Evolutionary conservation across 73 alveolate species (phyloP), one percentile per base, ranked within the genome.

Genomic region (Blepharisma stoltei): DNA sequence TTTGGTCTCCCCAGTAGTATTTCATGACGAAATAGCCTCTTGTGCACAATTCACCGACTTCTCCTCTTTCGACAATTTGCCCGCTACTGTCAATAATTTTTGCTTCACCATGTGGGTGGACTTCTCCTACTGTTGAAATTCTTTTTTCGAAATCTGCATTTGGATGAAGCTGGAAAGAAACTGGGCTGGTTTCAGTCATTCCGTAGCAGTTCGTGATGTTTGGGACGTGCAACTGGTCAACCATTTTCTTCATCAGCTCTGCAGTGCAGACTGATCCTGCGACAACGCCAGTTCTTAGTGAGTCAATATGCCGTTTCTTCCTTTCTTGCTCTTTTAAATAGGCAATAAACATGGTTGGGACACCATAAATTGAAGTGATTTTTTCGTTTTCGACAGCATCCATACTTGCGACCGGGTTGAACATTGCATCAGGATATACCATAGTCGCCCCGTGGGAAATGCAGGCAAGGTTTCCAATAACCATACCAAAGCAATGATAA

Each of bases 401-500:
- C 81, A 90, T 41, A 0, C 94, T 60, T 11, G 83, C 83, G 25
- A 38, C 77, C 4, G 97, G 85, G 71, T 75, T 71, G 80, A 90
- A 90, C 6, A 92, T 92, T 43, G 80, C 93, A 68, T 87, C 73
- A 6, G 97, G 97, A 45, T 77, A 89, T 20, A 90, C 90, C 85
- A 86, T 86, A 9, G 94, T 65, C 6, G 95, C 80, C 21, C 94
- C 97, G 54, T 78, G 77, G 27, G 73, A 81, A 47, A 90, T 27
- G 54, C 91, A 86, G 18, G 91, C 86, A 9, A 90, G 71, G 73
- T 85, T 88, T 14, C 97, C 97, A 70, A 90, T 67, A 4, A 90
- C 97, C 97, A 90, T 90, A 6, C 97, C 97, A 55, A 90, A 90
- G 81, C 97, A 90, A 43, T 90, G 97, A 78, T 90, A 90, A 6